Base-by-base conservation (phyloP, 2,329 filamentous ascomycete genomes). In the Tolypocladium pustulatum region DNA sequence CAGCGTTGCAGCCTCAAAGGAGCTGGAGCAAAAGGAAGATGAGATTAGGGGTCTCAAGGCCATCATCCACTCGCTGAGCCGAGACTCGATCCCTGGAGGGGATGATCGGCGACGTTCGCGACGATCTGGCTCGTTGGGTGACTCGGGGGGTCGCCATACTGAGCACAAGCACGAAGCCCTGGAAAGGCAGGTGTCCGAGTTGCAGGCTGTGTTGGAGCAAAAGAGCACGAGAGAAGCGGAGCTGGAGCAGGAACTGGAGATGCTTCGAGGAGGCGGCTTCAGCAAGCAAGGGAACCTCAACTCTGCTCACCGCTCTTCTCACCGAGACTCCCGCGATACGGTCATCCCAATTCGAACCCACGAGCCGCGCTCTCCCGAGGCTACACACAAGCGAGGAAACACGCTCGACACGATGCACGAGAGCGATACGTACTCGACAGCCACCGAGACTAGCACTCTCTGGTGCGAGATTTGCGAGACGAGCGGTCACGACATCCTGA, bases 401-500 rank as follows among this genome's bases (percentile, higher is more conserved):
- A 84, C 81, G 3, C 75, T 90, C 15, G 85, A 87, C 60, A 84
- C 85, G 6, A 89, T 88, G 85, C 80, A 79, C 49, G 87, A 89
- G 71, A 89, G 83, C 67, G 87, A 89, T 65, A 78, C 80, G 17
- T 81, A 87, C 71, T 89, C 88, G 41, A 84, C 82, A 34, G 81
- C 84, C 27, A 90, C 88, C 43, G 89, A 91, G 69, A 86, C 81
- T 66, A 89, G 85, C 70, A 83, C 81, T 20, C 81, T 92, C 62
- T 96, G 90, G 89, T 97, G 93, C 73, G 94, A 97, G 75, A 94
- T 97, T 62, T 97, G 93, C 75, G 92, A 97, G 76, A 90, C 89
- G 38, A 82, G 84, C 54, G 92, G 93, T 20, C 93, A 97, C 69
- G 93, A 97, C 67, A 96, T 97, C 61, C 78, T 97, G 59, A 95